Percentiles rank a stretch among this genome's conserved stretches.
These are phyloP conservation scores for Leucaena leucocephala DNA, from an alignment of 306 rosid species.

Conservation along the genomic window DNA sequence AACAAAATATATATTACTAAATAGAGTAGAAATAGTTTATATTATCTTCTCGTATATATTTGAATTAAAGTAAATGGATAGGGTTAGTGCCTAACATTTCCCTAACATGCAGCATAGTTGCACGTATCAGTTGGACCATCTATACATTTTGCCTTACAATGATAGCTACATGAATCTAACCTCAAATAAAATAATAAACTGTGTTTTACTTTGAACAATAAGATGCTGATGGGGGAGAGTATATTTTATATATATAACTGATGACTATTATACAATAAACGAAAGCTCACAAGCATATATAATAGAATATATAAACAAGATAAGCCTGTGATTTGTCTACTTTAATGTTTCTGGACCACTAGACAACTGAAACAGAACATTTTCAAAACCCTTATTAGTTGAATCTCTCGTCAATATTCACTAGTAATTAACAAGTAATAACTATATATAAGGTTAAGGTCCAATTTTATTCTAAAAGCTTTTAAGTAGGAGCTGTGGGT, in stretches of 20 bases:
- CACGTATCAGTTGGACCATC: background rate
- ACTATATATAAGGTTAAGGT: background rate
- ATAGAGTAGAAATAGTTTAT: conserved; percentile 13
- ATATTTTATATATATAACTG: background rate
- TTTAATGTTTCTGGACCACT: conserved; percentile 34
- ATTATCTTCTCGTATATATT: conserved; percentile 30
- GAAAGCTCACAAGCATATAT: background rate
- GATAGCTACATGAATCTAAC: conserved; percentile 33
- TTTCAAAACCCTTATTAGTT: conserved; percentile 8
- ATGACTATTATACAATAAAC: background rate
- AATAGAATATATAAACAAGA: background rate
- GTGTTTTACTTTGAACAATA: background rate
- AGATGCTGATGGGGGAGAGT: background rate
- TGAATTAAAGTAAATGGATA: background rate
- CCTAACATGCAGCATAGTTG: conserved; percentile 22
- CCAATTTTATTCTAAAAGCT: too few relatives aligned
- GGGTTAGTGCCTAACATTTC: conserved; percentile 23
- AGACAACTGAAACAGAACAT: conserved; percentile 15
- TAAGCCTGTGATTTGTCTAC: conserved; percentile 31
- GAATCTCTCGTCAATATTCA: conserved; percentile 19
- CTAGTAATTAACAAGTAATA: background rate
- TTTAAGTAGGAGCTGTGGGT: too few relatives aligned
- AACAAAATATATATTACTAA: background rate
- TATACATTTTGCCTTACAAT: conserved; percentile 1
- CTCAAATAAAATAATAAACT: conserved; percentile 3